Percentiles rank a stretch among this genome's conserved stretches.
Conservation (phyloP, 2,329 filamentous ascomycete genomes). For the Cladosporium sp. region DNA sequence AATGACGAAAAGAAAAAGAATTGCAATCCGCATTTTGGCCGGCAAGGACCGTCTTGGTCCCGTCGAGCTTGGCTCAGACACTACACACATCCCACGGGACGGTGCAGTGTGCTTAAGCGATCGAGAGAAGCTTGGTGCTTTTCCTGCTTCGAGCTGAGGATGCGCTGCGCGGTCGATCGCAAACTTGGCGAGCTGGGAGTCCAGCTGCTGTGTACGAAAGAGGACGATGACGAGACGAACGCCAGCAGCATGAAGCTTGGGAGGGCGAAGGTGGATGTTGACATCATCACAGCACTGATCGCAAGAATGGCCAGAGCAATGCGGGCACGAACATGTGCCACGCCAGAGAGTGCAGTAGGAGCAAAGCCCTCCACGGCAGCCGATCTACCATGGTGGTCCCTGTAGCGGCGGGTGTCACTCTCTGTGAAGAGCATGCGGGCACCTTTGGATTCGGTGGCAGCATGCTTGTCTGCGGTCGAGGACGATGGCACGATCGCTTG, state of each 20-base stretch:
- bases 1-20: too few species aligned
- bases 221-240: background rate
- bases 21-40: too few species aligned
- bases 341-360: background rate
- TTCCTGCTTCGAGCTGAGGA: background rate
- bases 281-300: background rate
- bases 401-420: conserved; percentile 8
- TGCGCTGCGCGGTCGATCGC: background rate
- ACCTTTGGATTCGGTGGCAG: background rate
- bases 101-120: background rate
- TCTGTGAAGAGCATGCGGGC: conserved; percentile 8
- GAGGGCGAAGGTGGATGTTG: background rate
- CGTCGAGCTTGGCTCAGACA: background rate
- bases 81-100: background rate
- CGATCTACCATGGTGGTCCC: conserved; percentile 11
- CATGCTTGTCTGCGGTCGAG: background rate
- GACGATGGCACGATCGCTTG: background rate
- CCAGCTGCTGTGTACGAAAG: background rate
- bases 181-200: background rate
- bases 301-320: background rate
- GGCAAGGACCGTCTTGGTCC: too few species aligned
- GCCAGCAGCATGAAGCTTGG: background rate
- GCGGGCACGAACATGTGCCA: background rate
- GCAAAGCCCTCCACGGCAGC: background rate
- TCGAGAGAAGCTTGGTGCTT: background rate